These are phyloP conservation scores for Umbelopsis sp. DNA, from an alignment of 192 early-diverging fungal species.

Conservation along the genomic window DNA sequence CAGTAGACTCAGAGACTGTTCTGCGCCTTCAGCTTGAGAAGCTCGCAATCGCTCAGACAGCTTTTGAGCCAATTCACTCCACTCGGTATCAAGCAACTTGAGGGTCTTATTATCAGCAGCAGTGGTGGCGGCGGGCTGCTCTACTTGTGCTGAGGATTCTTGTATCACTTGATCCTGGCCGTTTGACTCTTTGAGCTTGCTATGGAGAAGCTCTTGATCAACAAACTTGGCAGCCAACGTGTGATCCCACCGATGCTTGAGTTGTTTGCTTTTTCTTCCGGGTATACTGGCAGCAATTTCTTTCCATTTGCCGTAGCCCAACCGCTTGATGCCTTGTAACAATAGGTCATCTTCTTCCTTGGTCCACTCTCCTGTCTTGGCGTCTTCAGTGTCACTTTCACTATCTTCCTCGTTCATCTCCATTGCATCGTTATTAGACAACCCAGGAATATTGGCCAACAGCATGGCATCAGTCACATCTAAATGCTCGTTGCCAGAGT, in stretches of 20 bases:
- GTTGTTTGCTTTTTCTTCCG: slow-evolving; percentile 37
- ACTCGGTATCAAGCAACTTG: slow-evolving; percentile 30
- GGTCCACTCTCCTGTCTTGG: slow-evolving; percentile 37
- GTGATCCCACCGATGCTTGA: slow-evolving; percentile 40
- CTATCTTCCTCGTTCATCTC: slow-evolving; percentile 3
- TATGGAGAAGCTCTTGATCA: slow-evolving; percentile 34
- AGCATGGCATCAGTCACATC: slow-evolving; percentile 23
- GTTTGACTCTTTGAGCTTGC: slow-evolving; percentile 7
- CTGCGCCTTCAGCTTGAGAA: slow-evolving; percentile 4
- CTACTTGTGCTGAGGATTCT: neutral
- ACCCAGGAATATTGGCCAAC: slow-evolving; percentile 28
- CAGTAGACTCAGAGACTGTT: slow-evolving; percentile 14
- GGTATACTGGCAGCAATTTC: slow-evolving; percentile 35
- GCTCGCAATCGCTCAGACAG: slow-evolving; percentile 29
- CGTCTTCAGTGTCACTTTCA: slow-evolving; percentile 24
- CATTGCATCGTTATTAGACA: neutral
- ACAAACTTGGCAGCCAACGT: slow-evolving; percentile 37
- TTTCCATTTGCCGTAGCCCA: slow-evolving; percentile 39
- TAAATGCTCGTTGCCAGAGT: neutral
- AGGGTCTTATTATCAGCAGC: slow-evolving; percentile 10
- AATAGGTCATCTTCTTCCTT: slow-evolving; percentile 38
- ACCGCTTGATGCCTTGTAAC: slow-evolving; percentile 33
- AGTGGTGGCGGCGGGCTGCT: neutral
- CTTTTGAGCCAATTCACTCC: slow-evolving; percentile 35
- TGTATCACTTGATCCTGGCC: slow-evolving; percentile 3